These are phyloP conservation scores for Colletotrichum nymphaeae DNA, from an alignment of 2,329 filamentous ascomycete species.

Conservation along the genomic window DNA sequence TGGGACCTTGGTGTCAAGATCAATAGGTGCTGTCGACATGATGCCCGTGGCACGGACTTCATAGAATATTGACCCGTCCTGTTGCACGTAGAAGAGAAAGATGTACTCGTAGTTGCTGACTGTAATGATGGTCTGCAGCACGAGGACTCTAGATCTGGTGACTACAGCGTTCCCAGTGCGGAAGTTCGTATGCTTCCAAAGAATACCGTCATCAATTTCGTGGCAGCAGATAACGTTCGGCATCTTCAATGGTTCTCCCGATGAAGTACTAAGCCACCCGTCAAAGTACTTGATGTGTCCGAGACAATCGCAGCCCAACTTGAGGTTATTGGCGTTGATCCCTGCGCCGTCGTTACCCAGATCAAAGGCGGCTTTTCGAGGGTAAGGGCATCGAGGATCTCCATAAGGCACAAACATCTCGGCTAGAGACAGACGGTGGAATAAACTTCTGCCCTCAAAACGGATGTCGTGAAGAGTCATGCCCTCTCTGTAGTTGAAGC, in stretches of 20 bases:
- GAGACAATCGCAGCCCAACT: constrained; percentile 75
- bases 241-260: constrained; percentile 45
- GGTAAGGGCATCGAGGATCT: constrained; percentile 72
- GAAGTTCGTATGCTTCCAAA: constrained; percentile 75
- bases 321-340: constrained; percentile 73
- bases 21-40: constrained; percentile 55
- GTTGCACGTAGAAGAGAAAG: constrained; percentile 60
- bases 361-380: constrained; percentile 77
- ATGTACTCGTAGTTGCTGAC: constrained; percentile 74
- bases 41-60: constrained; percentile 57
- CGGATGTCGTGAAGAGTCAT: constrained; percentile 75
- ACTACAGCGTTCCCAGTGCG: constrained; percentile 69
- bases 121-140: constrained; percentile 74
- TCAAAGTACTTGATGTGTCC: constrained; percentile 66
- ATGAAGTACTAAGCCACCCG: constrained; percentile 45
- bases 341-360: constrained; percentile 76
- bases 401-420: constrained; percentile 80
- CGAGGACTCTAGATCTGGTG: constrained; percentile 67
- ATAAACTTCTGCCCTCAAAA: constrained; percentile 73
- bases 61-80: constrained; percentile 57
- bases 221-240: constrained; percentile 51
- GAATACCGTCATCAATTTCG: constrained; percentile 65
- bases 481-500: constrained; percentile 77
- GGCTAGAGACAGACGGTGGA: constrained; percentile 74
- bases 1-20: constrained; percentile 62